Evolutionary conservation across 331 rosid genomes (phyloP).

Genomic region (Malus hybrid): DNA sequence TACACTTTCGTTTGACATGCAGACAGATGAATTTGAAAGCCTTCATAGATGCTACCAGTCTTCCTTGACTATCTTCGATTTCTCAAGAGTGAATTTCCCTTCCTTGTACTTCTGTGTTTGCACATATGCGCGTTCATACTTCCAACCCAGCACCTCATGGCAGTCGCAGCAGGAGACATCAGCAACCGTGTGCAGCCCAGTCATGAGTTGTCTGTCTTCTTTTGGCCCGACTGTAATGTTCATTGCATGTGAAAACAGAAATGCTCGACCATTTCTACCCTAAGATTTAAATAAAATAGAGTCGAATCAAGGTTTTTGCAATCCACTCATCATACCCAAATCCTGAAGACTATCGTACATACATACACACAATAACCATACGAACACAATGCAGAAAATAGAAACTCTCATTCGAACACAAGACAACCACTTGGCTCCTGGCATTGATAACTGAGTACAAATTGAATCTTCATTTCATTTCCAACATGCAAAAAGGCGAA

Average conservation of each 20-base stretch:
- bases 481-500: neutral
- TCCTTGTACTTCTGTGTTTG: conserved; percentile 41
- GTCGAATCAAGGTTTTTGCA: neutral
- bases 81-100: conserved; percentile 39
- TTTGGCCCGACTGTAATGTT: conserved; percentile 26
- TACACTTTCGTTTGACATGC: conserved; percentile 5
- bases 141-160: conserved; percentile 37
- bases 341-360: neutral
- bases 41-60: conserved; percentile 25
- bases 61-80: conserved; percentile 36
- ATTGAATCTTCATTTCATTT: neutral
- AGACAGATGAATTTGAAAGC: neutral
- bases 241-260: conserved; percentile 48
- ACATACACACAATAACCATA: neutral
- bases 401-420: neutral
- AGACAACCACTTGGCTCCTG: neutral
- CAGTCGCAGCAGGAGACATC: conserved; percentile 38
- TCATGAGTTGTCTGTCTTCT: conserved; percentile 35
- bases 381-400: neutral
- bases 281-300: neutral
- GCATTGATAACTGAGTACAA: neutral
- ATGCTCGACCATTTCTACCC: conserved; percentile 63
- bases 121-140: conserved; percentile 36
- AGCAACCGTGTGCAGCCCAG: conserved; percentile 40
- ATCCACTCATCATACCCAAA: neutral